A percentile compares a stretch with the other conserved stretches of the same genome.
These are phyloP conservation scores for Platanthera guangdongensis DNA, from an alignment of 106 monocot genomes.

Conservation along the genomic window DNA sequence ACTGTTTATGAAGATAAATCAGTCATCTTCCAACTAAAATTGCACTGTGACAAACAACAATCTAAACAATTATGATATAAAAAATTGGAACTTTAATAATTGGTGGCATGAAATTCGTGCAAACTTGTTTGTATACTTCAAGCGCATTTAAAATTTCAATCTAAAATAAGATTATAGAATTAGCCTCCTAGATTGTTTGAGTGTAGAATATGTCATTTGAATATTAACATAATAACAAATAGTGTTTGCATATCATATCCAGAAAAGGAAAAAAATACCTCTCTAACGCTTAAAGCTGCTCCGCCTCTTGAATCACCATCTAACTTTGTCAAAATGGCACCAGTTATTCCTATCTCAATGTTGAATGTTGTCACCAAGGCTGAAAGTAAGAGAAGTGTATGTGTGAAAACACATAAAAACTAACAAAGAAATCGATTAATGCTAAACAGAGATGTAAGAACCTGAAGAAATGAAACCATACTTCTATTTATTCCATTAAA, in stretches of 20 bases:
- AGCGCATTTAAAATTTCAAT: background rate
- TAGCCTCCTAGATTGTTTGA: background rate
- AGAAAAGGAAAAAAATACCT: constrained; percentile 29
- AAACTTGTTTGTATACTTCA: background rate
- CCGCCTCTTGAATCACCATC: constrained; percentile 99
- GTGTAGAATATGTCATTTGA: background rate
- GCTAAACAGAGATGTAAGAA: background rate
- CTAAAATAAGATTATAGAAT: background rate
- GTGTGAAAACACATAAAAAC: background rate
- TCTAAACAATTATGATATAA: background rate
- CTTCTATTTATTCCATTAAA: too few species aligned
- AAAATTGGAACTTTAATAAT: background rate
- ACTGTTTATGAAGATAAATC: background rate
- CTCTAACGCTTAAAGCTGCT: constrained; percentile 95
- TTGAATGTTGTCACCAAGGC: constrained; percentile 96
- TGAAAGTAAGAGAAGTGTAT: constrained; percentile 18
- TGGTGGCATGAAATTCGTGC: background rate
- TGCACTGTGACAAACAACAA: background rate
- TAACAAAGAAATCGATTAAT: background rate
- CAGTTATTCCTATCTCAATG: constrained; percentile 94
- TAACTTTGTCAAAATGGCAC: constrained; percentile 93
- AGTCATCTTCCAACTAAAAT: background rate
- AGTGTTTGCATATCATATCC: background rate
- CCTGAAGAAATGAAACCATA: too few species aligned
- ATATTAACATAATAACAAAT: background rate